Conservation (phyloP, 257 asterid genomes). For the Striga asiatica region DNA sequence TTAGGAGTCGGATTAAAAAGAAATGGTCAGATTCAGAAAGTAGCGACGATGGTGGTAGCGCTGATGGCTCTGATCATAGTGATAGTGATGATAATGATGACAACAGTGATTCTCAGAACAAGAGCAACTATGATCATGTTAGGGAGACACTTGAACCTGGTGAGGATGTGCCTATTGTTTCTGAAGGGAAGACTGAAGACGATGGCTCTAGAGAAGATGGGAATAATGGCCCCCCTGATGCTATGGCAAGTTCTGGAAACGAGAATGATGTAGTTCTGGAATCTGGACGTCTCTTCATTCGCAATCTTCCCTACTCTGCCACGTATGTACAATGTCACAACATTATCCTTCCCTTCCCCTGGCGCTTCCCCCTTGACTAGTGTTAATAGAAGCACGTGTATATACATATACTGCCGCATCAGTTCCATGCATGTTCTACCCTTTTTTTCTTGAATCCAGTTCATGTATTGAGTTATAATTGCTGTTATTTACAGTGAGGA, state of each 20-base stretch:
- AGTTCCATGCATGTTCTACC: background rate
- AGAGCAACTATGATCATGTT: slow-evolving; percentile 16
- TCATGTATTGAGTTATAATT: background rate
- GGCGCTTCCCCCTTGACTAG: background rate
- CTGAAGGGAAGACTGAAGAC: slow-evolving; percentile 24
- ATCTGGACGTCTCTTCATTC: slow-evolving; percentile 66
- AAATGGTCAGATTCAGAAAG: slow-evolving; percentile 71
- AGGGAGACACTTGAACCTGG: slow-evolving; percentile 23
- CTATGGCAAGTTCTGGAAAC: slow-evolving; percentile 27
- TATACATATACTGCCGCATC: background rate
- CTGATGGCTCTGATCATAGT: slow-evolving; percentile 19
- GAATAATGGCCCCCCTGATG: slow-evolving; percentile 23
- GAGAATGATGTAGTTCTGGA: slow-evolving; percentile 40
- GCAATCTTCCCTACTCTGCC: slow-evolving; percentile 77
- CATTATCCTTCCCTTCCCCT: background rate
- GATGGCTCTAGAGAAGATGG: slow-evolving; percentile 27
- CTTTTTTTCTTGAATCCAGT: background rate
- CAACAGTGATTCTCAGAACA: slow-evolving; percentile 15
- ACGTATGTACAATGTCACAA: slow-evolving; percentile 47
- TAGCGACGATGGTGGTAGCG: slow-evolving; percentile 32
- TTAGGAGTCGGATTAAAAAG: slow-evolving; percentile 54
- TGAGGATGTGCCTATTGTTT: no score
- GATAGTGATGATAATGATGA: slow-evolving; percentile 22
- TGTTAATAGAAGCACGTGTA: background rate
- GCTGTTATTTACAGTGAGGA: slow-evolving; percentile 51